A percentile compares a stretch with the other conserved stretches of the same genome.
These are phyloP conservation scores for Camellia granthamiana DNA, from an alignment of 148 eudicot species.

Conservation along the genomic window DNA sequence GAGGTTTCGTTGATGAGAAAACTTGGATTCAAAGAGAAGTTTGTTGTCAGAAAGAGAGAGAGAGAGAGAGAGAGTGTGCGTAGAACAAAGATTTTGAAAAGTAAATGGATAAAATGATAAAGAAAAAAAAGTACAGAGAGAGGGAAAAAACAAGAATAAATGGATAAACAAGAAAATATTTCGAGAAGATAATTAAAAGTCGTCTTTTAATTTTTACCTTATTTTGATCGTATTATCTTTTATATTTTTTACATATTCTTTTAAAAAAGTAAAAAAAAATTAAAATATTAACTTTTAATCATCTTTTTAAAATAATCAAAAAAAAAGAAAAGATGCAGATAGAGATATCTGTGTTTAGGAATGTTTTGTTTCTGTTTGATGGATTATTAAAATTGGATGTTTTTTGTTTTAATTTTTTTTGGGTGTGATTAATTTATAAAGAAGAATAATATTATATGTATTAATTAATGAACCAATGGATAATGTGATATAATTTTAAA, in stretches of 20 bases:
- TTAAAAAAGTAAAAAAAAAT: too few species aligned
- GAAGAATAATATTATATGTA: too few species aligned
- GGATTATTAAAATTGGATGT: neutral
- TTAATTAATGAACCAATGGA: neutral
- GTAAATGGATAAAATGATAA: neutral
- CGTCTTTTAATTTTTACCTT: too few species aligned
- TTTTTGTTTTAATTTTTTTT: neutral
- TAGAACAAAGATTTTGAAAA: neutral
- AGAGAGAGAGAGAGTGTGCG: slow-evolving; percentile 9
- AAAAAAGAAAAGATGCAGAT: neutral
- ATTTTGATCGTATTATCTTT: too few species aligned
- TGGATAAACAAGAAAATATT: too few species aligned
- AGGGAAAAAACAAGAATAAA: neutral
- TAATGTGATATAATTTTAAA: too few species aligned
- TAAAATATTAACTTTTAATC: too few species aligned
- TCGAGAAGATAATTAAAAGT: too few species aligned
- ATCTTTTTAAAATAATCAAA: too few species aligned
- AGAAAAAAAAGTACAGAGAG: neutral
- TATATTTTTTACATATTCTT: too few species aligned
- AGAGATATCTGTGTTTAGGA: neutral
- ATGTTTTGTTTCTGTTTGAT: slow-evolving; percentile 5
- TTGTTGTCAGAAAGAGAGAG: slow-evolving; percentile 23
- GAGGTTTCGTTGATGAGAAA: slow-evolving; percentile 17
- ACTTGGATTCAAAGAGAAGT: slow-evolving; percentile 69
- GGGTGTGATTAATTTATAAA: neutral